Base-by-base conservation (phyloP, 306 rosid species). In the Ceratonia siliqua region DNA sequence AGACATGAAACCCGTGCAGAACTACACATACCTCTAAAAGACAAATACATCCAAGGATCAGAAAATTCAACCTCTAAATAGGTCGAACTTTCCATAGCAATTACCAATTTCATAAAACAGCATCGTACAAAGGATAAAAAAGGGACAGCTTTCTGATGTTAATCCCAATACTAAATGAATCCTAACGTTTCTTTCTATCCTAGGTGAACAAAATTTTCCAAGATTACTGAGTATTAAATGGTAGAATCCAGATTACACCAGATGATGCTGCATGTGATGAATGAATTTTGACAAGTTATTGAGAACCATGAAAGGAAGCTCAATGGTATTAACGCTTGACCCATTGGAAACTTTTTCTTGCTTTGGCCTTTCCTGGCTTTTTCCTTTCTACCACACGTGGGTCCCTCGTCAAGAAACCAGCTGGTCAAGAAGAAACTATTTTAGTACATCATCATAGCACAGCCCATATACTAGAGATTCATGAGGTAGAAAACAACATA, bases 311-410 rank as follows among this genome's bases (percentile, higher is more conserved):
- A 21, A 59, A 74, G 27, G 46, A 62, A 77, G 55, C 33, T 73
- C 21, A 10, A 10, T 2, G 70, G 56, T 48, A 57, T 88, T 75
- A 94, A 82, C 99, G 96, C 82, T 94, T 94, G 84, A 94, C 97
- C 99, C 99, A 94, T 82, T 94, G 99, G 92, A 83, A 91, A 84
- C 97, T 92, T 84, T 88, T 94, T 73, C 99, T 90, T 86, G 99
- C 99, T 86, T 90, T 92, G 20, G 99, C 99, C 62, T 90, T 92
- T 73, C 97, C 99, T 0, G 99, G 97, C 65, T 94, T 94, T 74
- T 94, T 94, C 93, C 99, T 88, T 85, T 94, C 99, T 24, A 94
- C 99, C 66, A 86, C 96, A 41, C 97, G 84, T 14, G 97, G 38
- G 53, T 94, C 97, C 82, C 99, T 89, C 9, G 99, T 94, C 85